Base-by-base conservation (phyloP, 2,329 filamentous ascomycete species). In the Hypoxylon sp. region DNA sequence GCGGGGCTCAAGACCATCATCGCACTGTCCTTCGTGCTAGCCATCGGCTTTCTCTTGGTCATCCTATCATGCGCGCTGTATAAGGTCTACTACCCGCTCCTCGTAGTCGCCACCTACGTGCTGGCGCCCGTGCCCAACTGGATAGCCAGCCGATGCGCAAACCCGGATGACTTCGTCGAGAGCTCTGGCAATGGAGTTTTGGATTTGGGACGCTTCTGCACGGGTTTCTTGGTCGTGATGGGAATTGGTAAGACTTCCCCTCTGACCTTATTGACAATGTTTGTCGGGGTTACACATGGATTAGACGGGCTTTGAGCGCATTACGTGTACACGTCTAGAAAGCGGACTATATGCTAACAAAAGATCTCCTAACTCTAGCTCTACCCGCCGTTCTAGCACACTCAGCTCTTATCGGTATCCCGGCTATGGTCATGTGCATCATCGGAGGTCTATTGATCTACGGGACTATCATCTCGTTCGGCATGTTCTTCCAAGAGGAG, bases 1-100 rank as follows among this genome's bases (percentile, higher is more conserved):
- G 94, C 96, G 76, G 96, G 96, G 80, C 91, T 99, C 78, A 98
- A 98, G 85, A 99, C 96, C 74, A 99, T 99, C 83, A 99, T 99
- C 82, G 94, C 93, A 72, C 92, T 99, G 75, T 98, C 96, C 80
- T 99, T 99, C 84, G 96, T 99, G 80, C 94, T 99, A 73, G 96
- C 96, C 75, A 96, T 99, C 77, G 96, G 96, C 76, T 99, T 99
- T 85, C 93, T 99, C 77, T 94, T 99, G 74, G 96, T 98, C 75
- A 99, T 99, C 82, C 92, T 99, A 77, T 98, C 94, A 71, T 97
- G 94, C 80, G 96, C 96, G 55, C 90, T 99, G 74, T 99, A 92
- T 88, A 88, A 95, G 80, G 93, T 94, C 82, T 99, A 97, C 88
- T 93, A 96, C 77, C 94, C 96, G 62, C 90, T 99, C 71, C 89